Conservation (phyloP, 805 yeast species). For the Candida sanyiensis region DNA sequence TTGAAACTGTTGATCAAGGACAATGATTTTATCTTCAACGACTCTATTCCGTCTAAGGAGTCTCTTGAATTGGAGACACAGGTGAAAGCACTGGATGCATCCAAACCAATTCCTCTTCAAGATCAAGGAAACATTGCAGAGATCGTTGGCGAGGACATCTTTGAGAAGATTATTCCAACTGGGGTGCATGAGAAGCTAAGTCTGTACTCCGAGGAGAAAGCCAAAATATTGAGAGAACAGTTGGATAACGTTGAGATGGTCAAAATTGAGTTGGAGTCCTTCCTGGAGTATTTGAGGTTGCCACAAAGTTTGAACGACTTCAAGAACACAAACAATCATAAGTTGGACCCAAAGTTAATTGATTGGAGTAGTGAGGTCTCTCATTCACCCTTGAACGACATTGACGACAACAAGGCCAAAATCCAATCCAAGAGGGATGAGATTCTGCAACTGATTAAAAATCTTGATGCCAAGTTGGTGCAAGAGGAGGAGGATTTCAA, state of each 20-base stretch:
- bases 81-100: slow-evolving; percentile 64
- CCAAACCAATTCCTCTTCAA: slow-evolving; percentile 48
- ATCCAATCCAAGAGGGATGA: slow-evolving; percentile 30
- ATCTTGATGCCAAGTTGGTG: slow-evolving; percentile 30
- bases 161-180: slow-evolving; percentile 77
- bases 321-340: slow-evolving; percentile 29
- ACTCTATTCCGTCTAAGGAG: slow-evolving; percentile 55
- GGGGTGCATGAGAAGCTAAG: slow-evolving; percentile 84
- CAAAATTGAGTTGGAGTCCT: slow-evolving; percentile 71
- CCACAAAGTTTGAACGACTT: slow-evolving; percentile 60
- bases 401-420: slow-evolving; percentile 26
- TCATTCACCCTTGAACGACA: slow-evolving; percentile 25
- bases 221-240: slow-evolving; percentile 65
- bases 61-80: slow-evolving; percentile 44
- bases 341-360: slow-evolving; percentile 27
- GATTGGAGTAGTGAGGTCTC: slow-evolving; percentile 26
- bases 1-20: slow-evolving; percentile 55
- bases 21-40: slow-evolving; percentile 87
- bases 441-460: slow-evolving; percentile 32
- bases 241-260: slow-evolving; percentile 72
- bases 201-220: slow-evolving; percentile 84
- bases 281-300: slow-evolving; percentile 72
- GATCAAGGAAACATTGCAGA: slow-evolving; percentile 43
- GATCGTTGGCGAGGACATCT: slow-evolving; percentile 47
- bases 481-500: slow-evolving; percentile 34